Evolutionary conservation across 2,329 filamentous ascomycete genomes (phyloP).

Genomic region (Curvularia lunata): DNA sequence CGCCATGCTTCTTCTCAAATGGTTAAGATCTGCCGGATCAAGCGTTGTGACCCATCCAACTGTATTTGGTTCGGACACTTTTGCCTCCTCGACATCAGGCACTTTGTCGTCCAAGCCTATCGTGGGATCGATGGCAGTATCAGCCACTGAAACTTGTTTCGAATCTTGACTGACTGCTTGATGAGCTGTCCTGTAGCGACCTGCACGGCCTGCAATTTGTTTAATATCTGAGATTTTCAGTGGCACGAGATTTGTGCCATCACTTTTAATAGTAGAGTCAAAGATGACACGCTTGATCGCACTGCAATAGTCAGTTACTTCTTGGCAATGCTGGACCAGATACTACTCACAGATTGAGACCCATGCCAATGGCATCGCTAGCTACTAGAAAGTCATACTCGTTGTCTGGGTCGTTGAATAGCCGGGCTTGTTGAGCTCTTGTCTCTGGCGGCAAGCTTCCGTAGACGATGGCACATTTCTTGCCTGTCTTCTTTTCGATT

Average conservation of each 20-base stretch:
- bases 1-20: conserved; percentile 68
- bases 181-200: conserved; percentile 77
- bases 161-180: conserved; percentile 54
- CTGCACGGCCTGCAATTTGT: conserved; percentile 92
- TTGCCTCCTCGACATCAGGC: conserved; percentile 1
- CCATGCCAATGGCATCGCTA: conserved; percentile 97
- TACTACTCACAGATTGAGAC: conserved; percentile 76
- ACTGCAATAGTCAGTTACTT: conserved; percentile 47
- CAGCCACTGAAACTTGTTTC: conserved; percentile 11
- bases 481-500: conserved; percentile 77
- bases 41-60: conserved; percentile 81
- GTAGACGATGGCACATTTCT: conserved; percentile 90
- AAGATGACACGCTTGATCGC: conserved; percentile 89
- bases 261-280: conserved; percentile 75
- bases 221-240: conserved; percentile 82
- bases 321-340: neutral
- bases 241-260: conserved; percentile 63
- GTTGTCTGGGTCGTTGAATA: conserved; percentile 95
- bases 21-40: conserved; percentile 69
- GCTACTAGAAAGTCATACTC: conserved; percentile 95
- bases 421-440: conserved; percentile 82
- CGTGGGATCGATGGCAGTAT: conserved; percentile 14
- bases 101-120: conserved; percentile 31
- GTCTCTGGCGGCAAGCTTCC: conserved; percentile 91
- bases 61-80: conserved; percentile 26